These are phyloP conservation scores for Pyrrhoderma noxium DNA, from an alignment of 1,284 basidiomycete genomes.

Conservation along the genomic window DNA sequence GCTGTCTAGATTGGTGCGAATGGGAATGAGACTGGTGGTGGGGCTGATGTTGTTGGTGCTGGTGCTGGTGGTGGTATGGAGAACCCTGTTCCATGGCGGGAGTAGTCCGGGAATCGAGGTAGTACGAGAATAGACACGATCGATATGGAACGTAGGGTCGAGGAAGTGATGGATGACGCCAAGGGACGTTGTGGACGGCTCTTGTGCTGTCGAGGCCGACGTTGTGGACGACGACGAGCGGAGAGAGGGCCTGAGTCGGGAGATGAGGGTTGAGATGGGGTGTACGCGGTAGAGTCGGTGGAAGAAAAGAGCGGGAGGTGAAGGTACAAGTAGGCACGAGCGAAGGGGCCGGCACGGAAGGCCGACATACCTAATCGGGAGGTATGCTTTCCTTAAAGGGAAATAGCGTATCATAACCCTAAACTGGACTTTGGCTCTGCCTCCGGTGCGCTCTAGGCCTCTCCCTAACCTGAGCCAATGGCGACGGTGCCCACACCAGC, in stretches of 20 bases:
- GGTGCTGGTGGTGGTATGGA: slow-evolving; percentile 22
- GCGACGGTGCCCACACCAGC: not conserved
- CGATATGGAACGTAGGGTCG: not conserved
- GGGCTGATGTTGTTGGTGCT: slow-evolving; percentile 23
- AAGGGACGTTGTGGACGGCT: slow-evolving; percentile 1
- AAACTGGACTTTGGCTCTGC: not conserved
- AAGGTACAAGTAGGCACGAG: slow-evolving; percentile 31
- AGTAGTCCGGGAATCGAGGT: not conserved
- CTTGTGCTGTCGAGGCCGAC: slow-evolving; percentile 8
- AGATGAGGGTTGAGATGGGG: slow-evolving; percentile 35
- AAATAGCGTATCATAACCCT: not conserved
- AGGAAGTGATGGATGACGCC: not conserved
- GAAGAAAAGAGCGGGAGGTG: slow-evolving; percentile 27
- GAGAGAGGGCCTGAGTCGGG: slow-evolving; percentile 43
- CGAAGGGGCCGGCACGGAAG: slow-evolving; percentile 37
- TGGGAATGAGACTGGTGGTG: slow-evolving; percentile 21
- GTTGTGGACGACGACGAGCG: slow-evolving; percentile 30
- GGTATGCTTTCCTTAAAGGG: not conserved
- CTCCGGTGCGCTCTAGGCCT: slow-evolving; percentile 3
- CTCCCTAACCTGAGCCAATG: slow-evolving; percentile 5
- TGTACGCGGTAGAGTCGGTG: slow-evolving; percentile 33
- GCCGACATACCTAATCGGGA: slow-evolving; percentile 27
- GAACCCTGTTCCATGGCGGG: slow-evolving; percentile 21
- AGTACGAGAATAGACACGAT: slow-evolving; percentile 9
- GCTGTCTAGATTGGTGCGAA: slow-evolving; percentile 13